These are phyloP conservation scores for Coix lacrymajobi DNA, from an alignment of 176 grass and related monocot species.

Conservation along the genomic window DNA sequence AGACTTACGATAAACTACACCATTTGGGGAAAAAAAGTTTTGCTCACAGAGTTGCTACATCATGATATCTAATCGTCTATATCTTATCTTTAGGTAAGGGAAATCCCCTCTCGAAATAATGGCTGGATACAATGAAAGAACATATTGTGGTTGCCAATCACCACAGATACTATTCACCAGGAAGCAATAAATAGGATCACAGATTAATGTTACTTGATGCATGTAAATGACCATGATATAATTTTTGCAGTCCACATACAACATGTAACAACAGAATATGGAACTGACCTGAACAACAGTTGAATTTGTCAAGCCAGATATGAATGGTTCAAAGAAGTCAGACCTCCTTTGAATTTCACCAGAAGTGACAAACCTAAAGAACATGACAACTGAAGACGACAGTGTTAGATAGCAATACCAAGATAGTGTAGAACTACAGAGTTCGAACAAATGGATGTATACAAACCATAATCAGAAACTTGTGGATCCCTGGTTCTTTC, in stretches of 20 bases:
- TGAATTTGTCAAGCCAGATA: conserved; percentile 63
- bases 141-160: neutral
- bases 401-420: conserved; percentile 13
- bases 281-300: conserved; percentile 63
- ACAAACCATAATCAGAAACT: conserved; percentile 90
- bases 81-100: neutral
- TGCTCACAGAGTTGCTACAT: neutral
- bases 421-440: neutral
- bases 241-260: neutral
- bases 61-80: neutral
- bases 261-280: neutral
- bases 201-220: neutral
- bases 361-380: conserved; percentile 96
- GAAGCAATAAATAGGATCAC: neutral
- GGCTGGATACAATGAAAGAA: neutral
- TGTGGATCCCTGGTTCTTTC: conserved; percentile 57
- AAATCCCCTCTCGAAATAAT: neutral
- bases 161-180: neutral
- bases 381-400: conserved; percentile 80
- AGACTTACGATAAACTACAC: neutral
- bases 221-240: conserved; percentile 2
- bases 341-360: conserved; percentile 81
- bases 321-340: conserved; percentile 92
- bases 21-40: neutral
- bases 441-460: conserved; percentile 11